A percentile compares a stretch with the other conserved stretches of the same genome.
phyloP scores from a whole-genome alignment of 108 stramenopile species.

The Skeletonema marinoi region DNA sequence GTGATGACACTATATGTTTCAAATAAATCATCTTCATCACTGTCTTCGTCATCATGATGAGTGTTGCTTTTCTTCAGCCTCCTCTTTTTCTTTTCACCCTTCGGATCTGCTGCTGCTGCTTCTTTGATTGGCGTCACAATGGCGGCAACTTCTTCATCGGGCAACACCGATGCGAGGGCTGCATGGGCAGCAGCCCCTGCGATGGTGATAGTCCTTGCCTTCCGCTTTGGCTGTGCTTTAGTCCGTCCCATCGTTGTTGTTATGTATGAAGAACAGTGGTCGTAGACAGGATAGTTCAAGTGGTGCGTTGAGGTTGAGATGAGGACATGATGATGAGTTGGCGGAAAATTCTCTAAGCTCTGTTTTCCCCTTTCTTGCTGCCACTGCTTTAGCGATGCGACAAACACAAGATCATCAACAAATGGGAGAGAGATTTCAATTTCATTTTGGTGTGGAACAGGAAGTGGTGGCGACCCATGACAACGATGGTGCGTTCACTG shows the following conservation, averaged over 20 bases:
- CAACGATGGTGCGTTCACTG: background rate
- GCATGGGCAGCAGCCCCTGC: conserved; percentile 8
- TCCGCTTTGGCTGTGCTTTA: conserved; percentile 2
- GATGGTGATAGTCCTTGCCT: background rate
- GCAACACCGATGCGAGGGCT: background rate
- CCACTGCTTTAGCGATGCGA: too few species aligned
- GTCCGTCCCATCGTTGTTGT: background rate
- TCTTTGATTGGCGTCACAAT: background rate
- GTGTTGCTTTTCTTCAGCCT: background rate
- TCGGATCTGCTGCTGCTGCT: background rate
- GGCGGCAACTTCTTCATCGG: background rate
- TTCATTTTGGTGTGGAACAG: too few species aligned
- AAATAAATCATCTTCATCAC: conserved; percentile 3
- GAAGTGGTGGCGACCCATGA: too few species aligned
- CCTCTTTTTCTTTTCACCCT: background rate
- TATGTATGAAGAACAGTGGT: background rate
- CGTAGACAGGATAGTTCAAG: background rate
- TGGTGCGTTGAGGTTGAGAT: background rate
- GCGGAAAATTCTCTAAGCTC: too few species aligned
- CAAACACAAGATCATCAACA: too few species aligned
- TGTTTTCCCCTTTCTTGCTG: too few species aligned
- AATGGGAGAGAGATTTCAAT: too few species aligned
- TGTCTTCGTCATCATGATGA: background rate
- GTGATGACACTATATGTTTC: background rate
- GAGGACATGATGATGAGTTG: too few species aligned